Evolutionary conservation across 1,139 yeast genomes (phyloP).

Genomic region (Yarrowia galli): DNA sequence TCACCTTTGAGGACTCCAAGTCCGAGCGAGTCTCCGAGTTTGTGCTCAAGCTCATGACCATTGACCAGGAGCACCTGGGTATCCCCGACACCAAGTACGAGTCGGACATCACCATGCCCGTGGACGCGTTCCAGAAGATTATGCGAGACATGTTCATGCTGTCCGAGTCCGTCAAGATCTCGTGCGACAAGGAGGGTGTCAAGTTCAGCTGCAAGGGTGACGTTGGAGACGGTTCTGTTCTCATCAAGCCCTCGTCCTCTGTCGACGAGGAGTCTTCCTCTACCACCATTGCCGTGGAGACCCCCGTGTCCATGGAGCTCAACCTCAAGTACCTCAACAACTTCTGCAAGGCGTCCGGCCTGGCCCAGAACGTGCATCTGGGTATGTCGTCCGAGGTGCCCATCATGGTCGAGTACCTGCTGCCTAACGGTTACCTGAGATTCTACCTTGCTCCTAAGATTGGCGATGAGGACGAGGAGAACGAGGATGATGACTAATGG

Average conservation of each 20-base stretch:
- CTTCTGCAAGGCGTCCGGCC: slow-evolving; percentile 87
- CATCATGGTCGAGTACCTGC: slow-evolving; percentile 89
- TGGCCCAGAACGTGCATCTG: slow-evolving; percentile 78
- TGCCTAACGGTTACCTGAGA: slow-evolving; percentile 92
- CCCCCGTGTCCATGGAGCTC: slow-evolving; percentile 88
- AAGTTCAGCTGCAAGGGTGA: slow-evolving; percentile 93
- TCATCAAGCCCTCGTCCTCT: slow-evolving; percentile 83
- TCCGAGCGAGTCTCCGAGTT: slow-evolving; percentile 94
- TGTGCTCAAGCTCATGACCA: slow-evolving; percentile 91
- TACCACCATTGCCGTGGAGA: slow-evolving; percentile 77
- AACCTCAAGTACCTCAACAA: slow-evolving; percentile 90
- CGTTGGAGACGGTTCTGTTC: slow-evolving; percentile 85
- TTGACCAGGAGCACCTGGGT: slow-evolving; percentile 91
- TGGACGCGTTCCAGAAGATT: slow-evolving; percentile 85
- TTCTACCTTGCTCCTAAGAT: slow-evolving; percentile 98
- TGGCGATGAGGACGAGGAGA: slow-evolving; percentile 72
- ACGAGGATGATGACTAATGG: slow-evolving; percentile 30
- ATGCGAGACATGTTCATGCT: slow-evolving; percentile 86
- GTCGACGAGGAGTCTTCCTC: slow-evolving; percentile 68
- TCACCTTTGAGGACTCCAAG: slow-evolving; percentile 88
- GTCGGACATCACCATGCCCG: slow-evolving; percentile 85
- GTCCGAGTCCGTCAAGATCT: slow-evolving; percentile 84
- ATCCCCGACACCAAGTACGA: slow-evolving; percentile 95
- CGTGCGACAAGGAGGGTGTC: slow-evolving; percentile 91
- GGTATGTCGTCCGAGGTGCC: slow-evolving; percentile 93